phyloP scores from a whole-genome alignment of 1,284 basidiomycete species.

The Trichosporon ovoides region DNA sequence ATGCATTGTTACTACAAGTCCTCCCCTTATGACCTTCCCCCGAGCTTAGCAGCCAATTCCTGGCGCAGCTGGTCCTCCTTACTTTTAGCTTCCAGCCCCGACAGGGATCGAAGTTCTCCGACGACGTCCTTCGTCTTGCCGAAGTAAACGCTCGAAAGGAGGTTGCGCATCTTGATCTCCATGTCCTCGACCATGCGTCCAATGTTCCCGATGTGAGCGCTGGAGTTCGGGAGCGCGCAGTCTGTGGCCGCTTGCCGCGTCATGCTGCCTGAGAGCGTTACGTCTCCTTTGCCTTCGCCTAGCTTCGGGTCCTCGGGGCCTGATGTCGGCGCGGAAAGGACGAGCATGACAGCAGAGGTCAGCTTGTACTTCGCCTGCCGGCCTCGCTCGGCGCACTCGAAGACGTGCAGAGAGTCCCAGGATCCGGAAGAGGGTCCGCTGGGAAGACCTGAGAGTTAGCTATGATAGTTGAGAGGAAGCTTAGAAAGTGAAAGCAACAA shows the following conservation, averaged over 20 bases:
- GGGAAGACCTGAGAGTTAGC: neutral
- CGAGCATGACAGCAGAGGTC: slow-evolving; percentile 96
- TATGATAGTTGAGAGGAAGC: too few relatives aligned
- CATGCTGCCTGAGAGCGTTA: slow-evolving; percentile 90
- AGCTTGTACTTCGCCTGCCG: slow-evolving; percentile 93
- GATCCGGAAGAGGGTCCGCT: slow-evolving; percentile 45
- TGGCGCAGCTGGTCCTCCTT: slow-evolving; percentile 82
- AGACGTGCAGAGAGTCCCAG: slow-evolving; percentile 99
- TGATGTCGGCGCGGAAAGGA: slow-evolving; percentile 62
- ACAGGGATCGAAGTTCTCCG: slow-evolving; percentile 78
- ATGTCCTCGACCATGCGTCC: slow-evolving; percentile 96
- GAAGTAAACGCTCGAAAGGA: slow-evolving; percentile 95
- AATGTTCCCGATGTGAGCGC: slow-evolving; percentile 84
- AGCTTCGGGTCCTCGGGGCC: slow-evolving; percentile 44
- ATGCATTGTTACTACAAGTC: slow-evolving; percentile 9
- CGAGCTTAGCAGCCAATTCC: slow-evolving; percentile 70
- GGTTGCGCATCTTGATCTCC: slow-evolving; percentile 97
- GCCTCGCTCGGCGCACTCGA: slow-evolving; percentile 84
- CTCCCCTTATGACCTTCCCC: slow-evolving; percentile 28
- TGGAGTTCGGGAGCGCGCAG: slow-evolving; percentile 66
- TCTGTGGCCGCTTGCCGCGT: slow-evolving; percentile 90
- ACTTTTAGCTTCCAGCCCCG: slow-evolving; percentile 75
- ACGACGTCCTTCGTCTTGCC: slow-evolving; percentile 96
- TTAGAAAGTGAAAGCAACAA: too few relatives aligned
- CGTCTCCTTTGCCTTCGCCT: slow-evolving; percentile 58